These are phyloP conservation scores for Stentor coeruleus DNA, from an alignment of 73 alveolate genomes.

Conservation along the genomic window DNA sequence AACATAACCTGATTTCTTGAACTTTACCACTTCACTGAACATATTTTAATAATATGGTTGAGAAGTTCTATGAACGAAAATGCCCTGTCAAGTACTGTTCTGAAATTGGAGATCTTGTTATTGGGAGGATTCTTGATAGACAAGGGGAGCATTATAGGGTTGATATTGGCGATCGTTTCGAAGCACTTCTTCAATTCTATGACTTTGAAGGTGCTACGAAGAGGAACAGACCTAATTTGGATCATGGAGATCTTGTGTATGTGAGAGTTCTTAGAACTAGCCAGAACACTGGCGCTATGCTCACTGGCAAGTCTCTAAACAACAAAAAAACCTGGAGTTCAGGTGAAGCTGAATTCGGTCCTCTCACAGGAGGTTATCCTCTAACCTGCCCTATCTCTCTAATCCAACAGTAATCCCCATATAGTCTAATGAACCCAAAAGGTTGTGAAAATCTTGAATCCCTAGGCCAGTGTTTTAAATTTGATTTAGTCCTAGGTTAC, in stretches of 20 bases:
- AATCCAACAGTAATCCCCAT: not conserved
- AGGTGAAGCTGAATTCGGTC: constrained; percentile 26
- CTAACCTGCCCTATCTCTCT: not conserved
- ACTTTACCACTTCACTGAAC: too few species aligned
- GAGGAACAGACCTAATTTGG: constrained; percentile 44
- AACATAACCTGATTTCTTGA: too few species aligned
- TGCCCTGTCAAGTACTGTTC: constrained; percentile 4
- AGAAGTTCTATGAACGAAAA: too few species aligned
- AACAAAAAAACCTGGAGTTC: constrained; percentile 50
- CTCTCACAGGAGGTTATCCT: not conserved
- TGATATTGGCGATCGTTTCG: constrained; percentile 19
- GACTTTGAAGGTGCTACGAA: constrained; percentile 62
- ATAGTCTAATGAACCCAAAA: not conserved
- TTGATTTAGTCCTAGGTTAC: constrained; percentile 12
- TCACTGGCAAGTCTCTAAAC: constrained; percentile 39
- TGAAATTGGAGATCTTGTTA: constrained; percentile 9
- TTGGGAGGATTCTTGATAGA: constrained; percentile 2
- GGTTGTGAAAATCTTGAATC: not conserved
- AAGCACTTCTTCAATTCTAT: constrained; percentile 26
- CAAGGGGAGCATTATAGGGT: constrained; percentile 19
- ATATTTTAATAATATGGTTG: too few species aligned
- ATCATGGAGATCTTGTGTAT: constrained; percentile 34
- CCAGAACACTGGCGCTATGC: constrained; percentile 25
- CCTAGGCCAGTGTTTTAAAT: not conserved
- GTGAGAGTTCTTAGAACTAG: constrained; percentile 38